Evolutionary conservation across 225 moss, liverwort and hornwort genomes (phyloP).

Genomic region (Antitrichia curtipendula): DNA sequence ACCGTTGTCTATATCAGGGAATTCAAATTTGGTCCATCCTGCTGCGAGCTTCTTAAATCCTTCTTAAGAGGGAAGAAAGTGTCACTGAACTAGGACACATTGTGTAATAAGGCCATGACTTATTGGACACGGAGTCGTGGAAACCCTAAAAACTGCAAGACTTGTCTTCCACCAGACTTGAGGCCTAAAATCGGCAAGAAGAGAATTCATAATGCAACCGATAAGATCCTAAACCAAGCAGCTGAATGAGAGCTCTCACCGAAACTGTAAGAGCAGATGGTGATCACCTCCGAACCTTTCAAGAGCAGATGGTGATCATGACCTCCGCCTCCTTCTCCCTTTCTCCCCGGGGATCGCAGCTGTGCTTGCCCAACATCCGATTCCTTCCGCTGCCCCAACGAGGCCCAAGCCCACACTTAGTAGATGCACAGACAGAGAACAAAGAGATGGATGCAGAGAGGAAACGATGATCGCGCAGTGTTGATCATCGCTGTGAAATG

Average conservation of each 20-base stretch:
- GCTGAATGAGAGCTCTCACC: no score
- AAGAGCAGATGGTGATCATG: background rate
- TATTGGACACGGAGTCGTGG: background rate
- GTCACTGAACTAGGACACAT: background rate
- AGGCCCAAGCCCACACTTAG: background rate
- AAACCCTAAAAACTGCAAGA: background rate
- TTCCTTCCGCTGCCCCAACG: background rate
- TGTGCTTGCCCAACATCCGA: background rate
- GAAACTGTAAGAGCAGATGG: no score
- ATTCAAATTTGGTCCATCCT: background rate
- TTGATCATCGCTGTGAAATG: background rate
- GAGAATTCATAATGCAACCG: no score
- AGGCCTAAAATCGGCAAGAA: no score
- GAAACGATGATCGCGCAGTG: background rate
- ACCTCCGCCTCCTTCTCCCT: background rate
- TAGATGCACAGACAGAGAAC: background rate
- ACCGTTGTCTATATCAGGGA: no score
- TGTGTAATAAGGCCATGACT: background rate
- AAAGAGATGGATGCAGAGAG: background rate
- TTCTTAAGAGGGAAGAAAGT: background rate
- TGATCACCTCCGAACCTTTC: background rate
- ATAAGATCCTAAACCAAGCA: no score
- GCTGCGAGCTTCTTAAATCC: background rate
- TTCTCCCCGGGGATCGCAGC: background rate
- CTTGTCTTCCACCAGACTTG: background rate